phyloP scores from a whole-genome alignment of 148 eudicot genomes.

The Talinum fruticosum region DNA sequence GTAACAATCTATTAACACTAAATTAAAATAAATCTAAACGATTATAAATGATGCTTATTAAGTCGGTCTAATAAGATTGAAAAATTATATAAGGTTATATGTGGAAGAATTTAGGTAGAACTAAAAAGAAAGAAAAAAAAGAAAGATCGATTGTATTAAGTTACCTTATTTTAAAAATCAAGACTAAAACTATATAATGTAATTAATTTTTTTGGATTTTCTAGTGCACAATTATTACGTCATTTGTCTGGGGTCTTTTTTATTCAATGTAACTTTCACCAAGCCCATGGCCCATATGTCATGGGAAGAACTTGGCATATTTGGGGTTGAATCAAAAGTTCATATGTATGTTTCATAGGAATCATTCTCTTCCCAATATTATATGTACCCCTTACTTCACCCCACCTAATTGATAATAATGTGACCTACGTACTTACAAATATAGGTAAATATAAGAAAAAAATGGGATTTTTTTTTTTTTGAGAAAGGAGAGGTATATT shows the following conservation, averaged over 20 bases:
- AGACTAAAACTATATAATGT: no score
- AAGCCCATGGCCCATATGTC: neutral
- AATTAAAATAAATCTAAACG: no score
- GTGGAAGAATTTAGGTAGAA: neutral
- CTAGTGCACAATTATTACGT: neutral
- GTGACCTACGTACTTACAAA: neutral
- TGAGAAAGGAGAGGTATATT: no score
- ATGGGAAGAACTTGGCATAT: neutral
- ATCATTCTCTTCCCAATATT: neutral
- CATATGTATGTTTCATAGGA: neutral
- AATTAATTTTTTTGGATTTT: no score
- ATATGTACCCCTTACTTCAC: neutral
- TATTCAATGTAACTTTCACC: neutral
- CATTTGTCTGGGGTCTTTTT: neutral
- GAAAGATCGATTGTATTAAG: no score
- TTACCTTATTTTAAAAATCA: no score
- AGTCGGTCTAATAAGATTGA: no score
- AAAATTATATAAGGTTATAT: no score
- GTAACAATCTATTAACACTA: no score
- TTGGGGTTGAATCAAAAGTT: neutral
- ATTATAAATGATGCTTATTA: no score
- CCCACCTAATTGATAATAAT: neutral
- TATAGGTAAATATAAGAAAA: no score
- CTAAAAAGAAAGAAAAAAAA: neutral
- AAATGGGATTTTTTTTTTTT: no score